These are phyloP conservation scores for Rhodofomes roseus DNA, from an alignment of 1,284 basidiomycete species.

Conservation along the genomic window DNA sequence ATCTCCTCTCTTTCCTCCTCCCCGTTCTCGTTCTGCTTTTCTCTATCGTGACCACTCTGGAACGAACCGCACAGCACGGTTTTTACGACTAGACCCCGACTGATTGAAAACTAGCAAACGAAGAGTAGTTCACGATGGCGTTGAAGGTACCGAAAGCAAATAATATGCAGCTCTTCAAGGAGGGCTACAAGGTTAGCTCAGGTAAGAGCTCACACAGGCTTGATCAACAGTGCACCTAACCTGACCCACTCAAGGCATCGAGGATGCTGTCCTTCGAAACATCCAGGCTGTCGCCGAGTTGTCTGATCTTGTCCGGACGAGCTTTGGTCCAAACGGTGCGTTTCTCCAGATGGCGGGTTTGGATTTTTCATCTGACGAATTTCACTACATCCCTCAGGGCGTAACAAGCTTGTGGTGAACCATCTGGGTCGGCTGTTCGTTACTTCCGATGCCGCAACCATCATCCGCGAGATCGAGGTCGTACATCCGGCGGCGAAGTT, in stretches of 20 bases:
- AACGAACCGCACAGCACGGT: too few species aligned
- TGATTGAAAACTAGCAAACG: neutral
- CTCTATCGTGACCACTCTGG: too few species aligned
- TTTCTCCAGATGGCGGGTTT: constrained; percentile 9
- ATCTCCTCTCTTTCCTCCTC: neutral
- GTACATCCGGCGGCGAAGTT: constrained; percentile 98
- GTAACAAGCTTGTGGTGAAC: constrained; percentile 96
- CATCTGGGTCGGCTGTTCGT: constrained; percentile 96
- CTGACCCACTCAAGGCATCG: constrained; percentile 85
- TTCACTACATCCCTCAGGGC: constrained; percentile 44
- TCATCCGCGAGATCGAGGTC: constrained; percentile 97
- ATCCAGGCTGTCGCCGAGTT: constrained; percentile 95
- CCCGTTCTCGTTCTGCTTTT: neutral
- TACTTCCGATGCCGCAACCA: constrained; percentile 98
- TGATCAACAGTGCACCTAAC: neutral
- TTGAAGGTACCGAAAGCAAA: constrained; percentile 92
- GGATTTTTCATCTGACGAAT: neutral
- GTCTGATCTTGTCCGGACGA: constrained; percentile 93
- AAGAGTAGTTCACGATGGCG: constrained; percentile 54
- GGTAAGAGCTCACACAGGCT: neutral
- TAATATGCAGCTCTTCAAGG: constrained; percentile 91
- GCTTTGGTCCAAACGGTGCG: constrained; percentile 94
- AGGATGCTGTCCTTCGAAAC: constrained; percentile 92
- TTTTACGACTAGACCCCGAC: neutral
- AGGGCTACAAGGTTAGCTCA: constrained; percentile 78